These are phyloP conservation scores for Solanum virginianum DNA, from an alignment of 257 asterid species.

Conservation along the genomic window DNA sequence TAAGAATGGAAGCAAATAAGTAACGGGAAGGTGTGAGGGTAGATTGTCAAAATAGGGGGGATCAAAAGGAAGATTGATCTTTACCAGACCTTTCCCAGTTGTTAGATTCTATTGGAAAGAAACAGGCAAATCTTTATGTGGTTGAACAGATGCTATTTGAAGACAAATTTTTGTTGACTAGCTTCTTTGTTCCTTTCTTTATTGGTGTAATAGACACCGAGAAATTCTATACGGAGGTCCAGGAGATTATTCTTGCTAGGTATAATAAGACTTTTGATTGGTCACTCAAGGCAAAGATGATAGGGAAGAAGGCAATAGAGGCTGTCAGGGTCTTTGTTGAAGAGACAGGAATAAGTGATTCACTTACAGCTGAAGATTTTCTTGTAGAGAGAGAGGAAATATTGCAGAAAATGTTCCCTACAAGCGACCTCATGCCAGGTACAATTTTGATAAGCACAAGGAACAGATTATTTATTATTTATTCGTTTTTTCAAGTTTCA, in stretches of 20 bases:
- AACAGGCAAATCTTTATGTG: neutral
- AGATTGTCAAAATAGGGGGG: neutral
- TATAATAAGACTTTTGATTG: constrained; percentile 86
- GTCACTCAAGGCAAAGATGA: constrained; percentile 95
- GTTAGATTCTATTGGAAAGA: neutral
- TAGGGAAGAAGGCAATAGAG: constrained; percentile 97
- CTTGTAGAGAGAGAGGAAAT: constrained; percentile 84
- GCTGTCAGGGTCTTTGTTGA: constrained; percentile 88
- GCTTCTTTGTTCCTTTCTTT: neutral
- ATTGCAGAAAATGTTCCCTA: constrained; percentile 61
- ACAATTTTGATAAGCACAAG: neutral
- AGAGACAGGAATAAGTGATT: constrained; percentile 67
- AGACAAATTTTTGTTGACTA: neutral
- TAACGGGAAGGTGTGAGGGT: neutral
- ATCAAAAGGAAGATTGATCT: neutral
- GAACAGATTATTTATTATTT: neutral
- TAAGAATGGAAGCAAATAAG: neutral
- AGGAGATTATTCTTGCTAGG: constrained; percentile 77
- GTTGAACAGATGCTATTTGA: neutral
- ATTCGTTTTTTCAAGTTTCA: neutral
- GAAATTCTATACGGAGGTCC: constrained; percentile 87
- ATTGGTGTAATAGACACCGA: constrained; percentile 60
- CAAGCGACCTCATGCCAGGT: constrained; percentile 98
- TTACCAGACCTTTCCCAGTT: neutral
- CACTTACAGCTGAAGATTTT: constrained; percentile 79